These are phyloP conservation scores for Silene latifolia DNA, from an alignment of 148 eudicot genomes.

Conservation along the genomic window DNA sequence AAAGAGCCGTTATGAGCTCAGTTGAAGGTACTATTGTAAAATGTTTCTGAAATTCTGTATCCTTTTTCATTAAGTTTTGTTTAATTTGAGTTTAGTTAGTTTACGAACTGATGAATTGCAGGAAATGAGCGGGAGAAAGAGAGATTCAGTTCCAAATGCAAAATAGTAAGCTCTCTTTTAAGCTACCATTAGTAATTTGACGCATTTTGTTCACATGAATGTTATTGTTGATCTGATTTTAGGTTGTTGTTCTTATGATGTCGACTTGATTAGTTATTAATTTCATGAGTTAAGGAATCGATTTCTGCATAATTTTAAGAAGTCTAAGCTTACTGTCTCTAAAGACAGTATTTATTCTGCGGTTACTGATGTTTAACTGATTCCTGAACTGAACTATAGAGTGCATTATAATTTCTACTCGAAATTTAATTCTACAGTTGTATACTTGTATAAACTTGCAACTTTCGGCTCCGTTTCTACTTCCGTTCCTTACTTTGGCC, in stretches of 20 bases:
- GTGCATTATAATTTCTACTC: not conserved
- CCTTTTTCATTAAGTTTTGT: not conserved
- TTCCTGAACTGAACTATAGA: not conserved
- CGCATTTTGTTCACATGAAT: not conserved
- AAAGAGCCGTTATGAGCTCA: conserved; percentile 22
- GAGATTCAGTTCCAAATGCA: not conserved
- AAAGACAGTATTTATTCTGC: not conserved
- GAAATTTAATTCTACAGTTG: not conserved
- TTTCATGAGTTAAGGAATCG: not conserved
- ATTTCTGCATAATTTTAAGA: not conserved
- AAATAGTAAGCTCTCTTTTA: not conserved
- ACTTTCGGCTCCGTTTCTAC: not conserved
- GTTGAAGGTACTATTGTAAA: conserved; percentile 32
- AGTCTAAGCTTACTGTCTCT: not conserved
- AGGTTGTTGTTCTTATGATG: not conserved
- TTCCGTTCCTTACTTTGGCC: not conserved
- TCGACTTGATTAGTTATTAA: not conserved
- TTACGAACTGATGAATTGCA: conserved; percentile 20
- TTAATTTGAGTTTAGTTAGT: not conserved
- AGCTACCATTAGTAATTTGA: not conserved
- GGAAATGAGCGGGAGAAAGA: conserved; percentile 21
- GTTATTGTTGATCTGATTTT: not conserved
- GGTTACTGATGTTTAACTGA: not conserved
- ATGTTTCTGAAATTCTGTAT: not conserved
- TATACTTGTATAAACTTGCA: not conserved